Evolutionary conservation across 73 alveolate genomes (phyloP).

Genomic region (Paramecium bursaria): DNA sequence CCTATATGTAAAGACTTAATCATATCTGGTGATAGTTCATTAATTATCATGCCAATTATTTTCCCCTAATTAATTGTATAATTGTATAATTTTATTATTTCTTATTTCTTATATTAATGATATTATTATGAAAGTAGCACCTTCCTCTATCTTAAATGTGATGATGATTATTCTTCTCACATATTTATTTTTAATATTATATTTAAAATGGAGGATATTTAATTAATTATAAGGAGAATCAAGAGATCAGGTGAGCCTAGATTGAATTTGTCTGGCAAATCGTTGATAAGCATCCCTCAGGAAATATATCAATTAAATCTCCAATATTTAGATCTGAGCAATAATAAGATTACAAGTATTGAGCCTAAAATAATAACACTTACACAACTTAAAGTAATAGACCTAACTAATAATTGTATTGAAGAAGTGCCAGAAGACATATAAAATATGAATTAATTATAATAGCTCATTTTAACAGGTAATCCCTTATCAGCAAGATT

Average conservation of each 20-base stretch:
- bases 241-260: conserved; percentile 80
- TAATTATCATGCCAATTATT: too few relatives aligned
- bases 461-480: conserved; percentile 77
- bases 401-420: conserved; percentile 78
- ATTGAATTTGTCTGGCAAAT: conserved; percentile 77
- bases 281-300: conserved; percentile 81
- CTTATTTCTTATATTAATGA: too few relatives aligned
- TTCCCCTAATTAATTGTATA: too few relatives aligned
- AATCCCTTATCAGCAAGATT: conserved; percentile 74
- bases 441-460: conserved; percentile 72
- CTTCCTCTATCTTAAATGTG: too few relatives aligned
- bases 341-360: conserved; percentile 56
- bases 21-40: too few relatives aligned
- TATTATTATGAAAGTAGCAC: too few relatives aligned
- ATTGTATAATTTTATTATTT: too few relatives aligned
- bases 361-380: conserved; percentile 59
- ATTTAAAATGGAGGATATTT: conserved; percentile 83
- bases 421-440: conserved; percentile 75
- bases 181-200: conserved; percentile 40
- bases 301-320: conserved; percentile 69
- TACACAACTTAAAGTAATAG: conserved; percentile 78
- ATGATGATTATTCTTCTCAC: too few relatives aligned
- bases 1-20: too few relatives aligned
- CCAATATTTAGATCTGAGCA: conserved; percentile 60
- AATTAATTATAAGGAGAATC: conserved; percentile 83